Evolutionary conservation across 1,284 basidiomycete genomes (phyloP).

Genomic region (Moesziomyces globuligerus): DNA sequence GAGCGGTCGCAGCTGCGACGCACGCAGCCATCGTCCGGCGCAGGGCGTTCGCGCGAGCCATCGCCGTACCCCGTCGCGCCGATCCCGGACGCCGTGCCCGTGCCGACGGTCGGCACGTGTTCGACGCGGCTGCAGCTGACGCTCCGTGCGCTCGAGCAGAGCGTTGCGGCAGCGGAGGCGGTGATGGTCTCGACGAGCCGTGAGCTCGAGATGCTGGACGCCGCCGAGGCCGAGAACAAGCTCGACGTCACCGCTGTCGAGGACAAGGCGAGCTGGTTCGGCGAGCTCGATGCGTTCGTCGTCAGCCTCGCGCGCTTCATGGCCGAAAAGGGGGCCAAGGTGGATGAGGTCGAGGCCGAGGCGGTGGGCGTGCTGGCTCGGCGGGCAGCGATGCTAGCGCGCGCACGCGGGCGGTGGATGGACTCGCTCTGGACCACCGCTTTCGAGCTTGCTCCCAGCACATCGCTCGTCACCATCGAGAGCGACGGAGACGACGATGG

Average conservation of each 20-base stretch:
- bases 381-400: slow-evolving; percentile 27
- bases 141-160: slow-evolving; percentile 37
- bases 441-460: slow-evolving; percentile 25
- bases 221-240: slow-evolving; percentile 52
- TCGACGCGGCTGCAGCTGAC: slow-evolving; percentile 42
- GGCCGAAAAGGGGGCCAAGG: slow-evolving; percentile 47
- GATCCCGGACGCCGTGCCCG: slow-evolving; percentile 42
- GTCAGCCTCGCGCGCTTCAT: slow-evolving; percentile 55
- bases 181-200: slow-evolving; percentile 21
- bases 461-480: slow-evolving; percentile 24
- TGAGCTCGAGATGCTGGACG: slow-evolving; percentile 36
- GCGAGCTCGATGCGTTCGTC: slow-evolving; percentile 59
- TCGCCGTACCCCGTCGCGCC: slow-evolving; percentile 50
- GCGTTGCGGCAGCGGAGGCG: slow-evolving; percentile 24
- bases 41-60: slow-evolving; percentile 21
- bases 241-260: slow-evolving; percentile 42
- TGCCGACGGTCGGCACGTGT: slow-evolving; percentile 54
- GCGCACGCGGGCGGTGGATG: slow-evolving; percentile 27
- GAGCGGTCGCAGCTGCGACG: slow-evolving; percentile 54
- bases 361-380: slow-evolving; percentile 29
- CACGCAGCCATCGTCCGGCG: slow-evolving; percentile 17
- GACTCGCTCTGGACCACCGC: slow-evolving; percentile 40
- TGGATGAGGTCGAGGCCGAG: slow-evolving; percentile 57
- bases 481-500: slow-evolving; percentile 2
- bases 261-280: slow-evolving; percentile 57